phyloP scores from a whole-genome alignment of 106 monocot genomes.

The Dioscorea dumetorum region DNA sequence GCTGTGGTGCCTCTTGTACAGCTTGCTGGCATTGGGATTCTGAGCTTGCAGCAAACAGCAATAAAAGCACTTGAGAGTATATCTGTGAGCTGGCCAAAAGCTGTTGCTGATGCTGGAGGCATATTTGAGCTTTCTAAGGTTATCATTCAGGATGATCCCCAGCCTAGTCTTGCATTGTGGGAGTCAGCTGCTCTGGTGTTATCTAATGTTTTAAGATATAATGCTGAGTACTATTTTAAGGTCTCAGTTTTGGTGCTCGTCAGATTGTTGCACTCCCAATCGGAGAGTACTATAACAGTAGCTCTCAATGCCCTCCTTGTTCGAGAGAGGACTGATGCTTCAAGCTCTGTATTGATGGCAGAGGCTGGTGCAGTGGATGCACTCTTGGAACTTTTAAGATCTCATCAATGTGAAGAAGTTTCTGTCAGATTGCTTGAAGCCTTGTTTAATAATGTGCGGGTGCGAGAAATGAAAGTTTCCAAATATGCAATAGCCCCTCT shows the following conservation, averaged over 20 bases:
- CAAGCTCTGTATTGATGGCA: conserved; percentile 44
- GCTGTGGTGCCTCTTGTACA: conserved; percentile 73
- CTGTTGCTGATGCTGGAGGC: conserved; percentile 67
- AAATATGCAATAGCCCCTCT: conserved; percentile 65
- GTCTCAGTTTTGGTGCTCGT: conserved; percentile 57
- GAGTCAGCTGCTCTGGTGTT: conserved; percentile 62
- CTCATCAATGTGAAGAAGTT: conserved; percentile 63
- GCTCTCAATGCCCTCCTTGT: conserved; percentile 58
- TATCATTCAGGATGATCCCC: conserved; percentile 68
- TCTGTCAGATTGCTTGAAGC: conserved; percentile 61
- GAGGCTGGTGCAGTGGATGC: conserved; percentile 64
- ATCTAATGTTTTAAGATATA: conserved; percentile 49
- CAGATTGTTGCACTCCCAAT: conserved; percentile 44
- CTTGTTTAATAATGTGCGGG: conserved; percentile 53
- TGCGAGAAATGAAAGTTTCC: conserved; percentile 57
- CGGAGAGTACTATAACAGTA: conserved; percentile 42
- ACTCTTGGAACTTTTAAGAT: conserved; percentile 46
- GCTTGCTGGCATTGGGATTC: conserved; percentile 72
- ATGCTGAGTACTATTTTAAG: conserved; percentile 46
- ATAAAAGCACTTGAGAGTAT: conserved; percentile 67
- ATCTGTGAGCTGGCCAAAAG: conserved; percentile 61
- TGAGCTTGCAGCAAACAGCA: conserved; percentile 70
- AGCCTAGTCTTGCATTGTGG: conserved; percentile 56
- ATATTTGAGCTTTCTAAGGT: conserved; percentile 73
- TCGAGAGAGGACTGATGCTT: conserved; percentile 45